Percentiles rank a stretch among this genome's conserved stretches.
Evolutionary conservation across 2,329 filamentous ascomycete species (phyloP).

Genomic region (Talaromyces sp.): DNA sequence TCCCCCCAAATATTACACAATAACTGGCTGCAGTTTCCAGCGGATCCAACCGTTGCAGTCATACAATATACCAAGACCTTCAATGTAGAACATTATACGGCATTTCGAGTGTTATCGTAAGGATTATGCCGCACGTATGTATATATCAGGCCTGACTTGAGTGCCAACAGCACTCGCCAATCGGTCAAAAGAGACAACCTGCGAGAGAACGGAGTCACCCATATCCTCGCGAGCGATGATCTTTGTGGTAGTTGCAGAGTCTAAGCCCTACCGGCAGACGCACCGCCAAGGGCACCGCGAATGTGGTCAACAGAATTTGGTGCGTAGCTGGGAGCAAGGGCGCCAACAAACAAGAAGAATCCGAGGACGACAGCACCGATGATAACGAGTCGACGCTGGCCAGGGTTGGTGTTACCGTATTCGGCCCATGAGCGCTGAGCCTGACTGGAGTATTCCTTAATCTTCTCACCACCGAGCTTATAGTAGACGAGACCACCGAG

Average conservation of each 20-base stretch:
- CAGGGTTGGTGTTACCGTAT: slow-evolving; percentile 71
- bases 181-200: background rate
- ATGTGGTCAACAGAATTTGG: slow-evolving; percentile 31
- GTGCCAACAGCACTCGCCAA: background rate
- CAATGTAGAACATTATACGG: background rate
- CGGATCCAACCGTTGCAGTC: slow-evolving; percentile 28
- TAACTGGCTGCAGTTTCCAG: slow-evolving; percentile 31
- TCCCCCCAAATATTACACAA: slow-evolving; percentile 17
- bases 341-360: slow-evolving; percentile 64
- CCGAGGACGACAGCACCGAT: slow-evolving; percentile 60
- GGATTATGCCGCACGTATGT: slow-evolving; percentile 3
- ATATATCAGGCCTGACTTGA: background rate
- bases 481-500: slow-evolving; percentile 61
- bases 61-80: slow-evolving; percentile 13
- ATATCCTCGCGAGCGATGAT: too few species aligned
- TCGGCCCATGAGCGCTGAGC: slow-evolving; percentile 77
- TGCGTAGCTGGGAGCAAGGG: slow-evolving; percentile 52
- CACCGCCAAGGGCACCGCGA: slow-evolving; percentile 35
- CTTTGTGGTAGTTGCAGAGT: background rate
- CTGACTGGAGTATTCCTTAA: slow-evolving; percentile 72
- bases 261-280: slow-evolving; percentile 30
- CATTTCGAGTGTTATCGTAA: slow-evolving; percentile 2
- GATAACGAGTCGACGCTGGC: slow-evolving; percentile 70
- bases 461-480: slow-evolving; percentile 68
- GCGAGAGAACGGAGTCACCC: too few species aligned